These are phyloP conservation scores for Paramarasmius palmivorus DNA, from an alignment of 1,284 basidiomycete species.

Conservation along the genomic window DNA sequence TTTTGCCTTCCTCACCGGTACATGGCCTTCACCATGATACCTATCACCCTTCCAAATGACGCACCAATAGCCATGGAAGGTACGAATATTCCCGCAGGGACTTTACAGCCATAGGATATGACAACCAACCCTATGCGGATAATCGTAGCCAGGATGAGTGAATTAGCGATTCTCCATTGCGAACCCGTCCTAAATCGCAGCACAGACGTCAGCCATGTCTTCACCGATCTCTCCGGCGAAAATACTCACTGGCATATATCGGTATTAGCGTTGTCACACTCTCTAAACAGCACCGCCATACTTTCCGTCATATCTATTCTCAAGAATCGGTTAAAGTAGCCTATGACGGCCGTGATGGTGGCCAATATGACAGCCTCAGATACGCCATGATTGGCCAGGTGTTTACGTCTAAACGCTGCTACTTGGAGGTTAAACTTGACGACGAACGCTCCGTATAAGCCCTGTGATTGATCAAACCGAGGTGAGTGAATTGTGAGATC, in stretches of 20 bases:
- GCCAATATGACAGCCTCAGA: slow-evolving; percentile 90
- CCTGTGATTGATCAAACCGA: slow-evolving; percentile 53
- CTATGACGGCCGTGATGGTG: slow-evolving; percentile 85
- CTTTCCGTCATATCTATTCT: slow-evolving; percentile 98
- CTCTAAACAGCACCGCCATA: slow-evolving; percentile 94
- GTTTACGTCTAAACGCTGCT: slow-evolving; percentile 89
- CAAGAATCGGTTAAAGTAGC: slow-evolving; percentile 94
- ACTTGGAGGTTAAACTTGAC: slow-evolving; percentile 98
- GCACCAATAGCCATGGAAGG: slow-evolving; percentile 98
- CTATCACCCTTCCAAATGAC: slow-evolving; percentile 93
- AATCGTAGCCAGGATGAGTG: slow-evolving; percentile 88
- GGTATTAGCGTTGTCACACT: slow-evolving; percentile 92
- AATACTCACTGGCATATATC: slow-evolving; percentile 89
- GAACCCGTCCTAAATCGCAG: slow-evolving; percentile 63
- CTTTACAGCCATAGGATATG: slow-evolving; percentile 94
- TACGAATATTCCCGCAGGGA: slow-evolving; percentile 97
- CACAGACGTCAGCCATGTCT: slow-evolving; percentile 10
- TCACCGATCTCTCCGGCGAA: slow-evolving; percentile 5
- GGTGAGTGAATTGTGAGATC: background rate
- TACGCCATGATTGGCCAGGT: slow-evolving; percentile 83
- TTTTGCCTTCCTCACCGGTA: slow-evolving; percentile 58
- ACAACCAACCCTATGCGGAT: slow-evolving; percentile 88
- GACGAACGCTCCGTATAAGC: slow-evolving; percentile 95
- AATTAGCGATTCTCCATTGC: slow-evolving; percentile 96
- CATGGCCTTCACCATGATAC: slow-evolving; percentile 92